Base-by-base conservation (phyloP, 2,329 filamentous ascomycete species). In the Alternaria angustiovoidea region DNA sequence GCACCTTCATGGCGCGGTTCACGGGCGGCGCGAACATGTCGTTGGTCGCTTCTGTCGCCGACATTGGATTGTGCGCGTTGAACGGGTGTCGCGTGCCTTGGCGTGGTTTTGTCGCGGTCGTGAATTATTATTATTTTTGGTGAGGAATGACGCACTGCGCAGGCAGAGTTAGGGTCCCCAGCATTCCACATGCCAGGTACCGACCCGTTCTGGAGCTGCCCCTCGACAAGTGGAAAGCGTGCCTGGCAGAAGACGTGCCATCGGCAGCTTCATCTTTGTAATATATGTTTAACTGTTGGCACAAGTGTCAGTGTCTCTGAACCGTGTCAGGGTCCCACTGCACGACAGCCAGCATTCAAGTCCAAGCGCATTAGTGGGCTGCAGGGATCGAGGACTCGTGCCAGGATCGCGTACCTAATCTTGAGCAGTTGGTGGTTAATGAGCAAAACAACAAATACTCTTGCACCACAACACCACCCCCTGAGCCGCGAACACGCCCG, bases 21-120 rank as follows among this genome's bases (percentile, higher is more conserved):
- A 93, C 84, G 24, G 94, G 93, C 47, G 93, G 92, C 66, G 89
- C 88, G 78, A 97, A 92, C 85, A 89, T 88, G 52, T 73, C 71
- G 62, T 57, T 46, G 22, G 80, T 62, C 51, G 67, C 62, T 53
- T 71, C 70, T 61, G 64, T 43, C 28, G 79, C 63, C 52, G 69
- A 66, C 75, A 76, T 76, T 38, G 62, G 61, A 36, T 32, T 34
- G 78, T 59, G 53, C 58, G 59, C 57, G 68, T 38, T 18, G 38
- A 30, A 22, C 7, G 16, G 5, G 54, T 14, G 53, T 20, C 38
- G 32, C 32, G 20, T 46, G 24, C n/a, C 22, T 34, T 46, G 20
- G 36, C 53, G 44, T 42, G 34, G 24, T 28, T 36, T 46, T 24
- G 30, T 24, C 46, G 46, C 58, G 38, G 48, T 42, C 32, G 52